phyloP scores from a whole-genome alignment of 305 asterid species.

The Solanum aculeatissimum region DNA sequence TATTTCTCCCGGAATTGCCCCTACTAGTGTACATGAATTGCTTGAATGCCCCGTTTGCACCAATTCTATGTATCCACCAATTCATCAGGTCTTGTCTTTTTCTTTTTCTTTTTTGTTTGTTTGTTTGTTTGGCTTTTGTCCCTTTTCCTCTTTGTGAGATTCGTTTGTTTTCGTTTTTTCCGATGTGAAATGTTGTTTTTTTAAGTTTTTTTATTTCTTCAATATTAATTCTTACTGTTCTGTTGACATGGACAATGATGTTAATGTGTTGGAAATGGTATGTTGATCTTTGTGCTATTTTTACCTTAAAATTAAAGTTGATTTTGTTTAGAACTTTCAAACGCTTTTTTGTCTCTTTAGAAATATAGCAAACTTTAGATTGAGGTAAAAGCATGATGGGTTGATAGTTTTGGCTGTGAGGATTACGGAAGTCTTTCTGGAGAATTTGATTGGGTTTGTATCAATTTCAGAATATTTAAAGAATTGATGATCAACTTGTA shows the following conservation, averaged over 20 bases:
- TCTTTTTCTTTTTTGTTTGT: neutral
- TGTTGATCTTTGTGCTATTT: neutral
- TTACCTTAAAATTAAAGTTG: neutral
- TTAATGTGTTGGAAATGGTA: neutral
- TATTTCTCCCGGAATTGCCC: constrained; percentile 35
- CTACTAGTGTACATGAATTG: constrained; percentile 71
- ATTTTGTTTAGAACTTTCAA: neutral
- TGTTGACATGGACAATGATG: neutral
- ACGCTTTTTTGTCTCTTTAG: neutral
- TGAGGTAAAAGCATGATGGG: neutral
- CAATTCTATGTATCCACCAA: constrained; percentile 87
- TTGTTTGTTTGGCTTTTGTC: neutral
- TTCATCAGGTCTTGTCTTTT: constrained; percentile 52
- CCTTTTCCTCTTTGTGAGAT: neutral
- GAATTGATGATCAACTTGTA: neutral
- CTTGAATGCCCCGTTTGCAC: constrained; percentile 87
- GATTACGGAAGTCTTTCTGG: neutral
- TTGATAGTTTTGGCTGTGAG: neutral
- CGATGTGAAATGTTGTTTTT: neutral
- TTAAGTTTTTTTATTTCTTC: neutral
- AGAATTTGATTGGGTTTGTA: neutral
- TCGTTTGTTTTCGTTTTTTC: neutral
- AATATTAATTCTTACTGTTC: neutral
- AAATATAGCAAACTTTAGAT: neutral
- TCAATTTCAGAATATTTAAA: neutral